Percentiles rank a stretch among this genome's conserved stretches.
These are phyloP conservation scores for Rhodofomes roseus DNA, from an alignment of 1,284 basidiomycete species.

Conservation along the genomic window DNA sequence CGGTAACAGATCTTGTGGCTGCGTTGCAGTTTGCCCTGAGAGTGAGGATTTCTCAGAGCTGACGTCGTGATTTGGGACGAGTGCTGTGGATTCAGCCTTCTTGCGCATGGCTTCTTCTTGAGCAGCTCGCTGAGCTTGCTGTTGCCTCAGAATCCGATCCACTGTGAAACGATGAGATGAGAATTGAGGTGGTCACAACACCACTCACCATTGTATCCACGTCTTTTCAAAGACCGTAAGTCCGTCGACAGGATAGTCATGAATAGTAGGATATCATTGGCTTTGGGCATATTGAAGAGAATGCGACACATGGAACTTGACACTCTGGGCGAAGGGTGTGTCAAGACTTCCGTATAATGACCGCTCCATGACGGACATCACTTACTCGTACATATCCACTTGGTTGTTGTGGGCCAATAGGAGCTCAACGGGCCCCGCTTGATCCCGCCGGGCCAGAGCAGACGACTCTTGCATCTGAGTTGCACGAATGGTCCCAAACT, in stretches of 20 bases:
- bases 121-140: slow-evolving; percentile 70
- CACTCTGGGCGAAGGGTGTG: slow-evolving; percentile 46
- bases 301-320: slow-evolving; percentile 76
- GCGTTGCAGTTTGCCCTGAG: neutral
- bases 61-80: slow-evolving; percentile 1
- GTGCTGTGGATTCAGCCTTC: slow-evolving; percentile 11
- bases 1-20: neutral
- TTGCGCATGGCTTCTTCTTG: slow-evolving; percentile 43
- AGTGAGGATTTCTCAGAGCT: neutral
- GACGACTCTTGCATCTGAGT: slow-evolving; percentile 67
- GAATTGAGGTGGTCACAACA: neutral
- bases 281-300: slow-evolving; percentile 71
- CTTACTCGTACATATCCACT: slow-evolving; percentile 92
- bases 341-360: neutral
- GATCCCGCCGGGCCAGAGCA: slow-evolving; percentile 62
- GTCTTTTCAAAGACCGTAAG: slow-evolving; percentile 75
- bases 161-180: slow-evolving; percentile 41
- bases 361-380: slow-evolving; percentile 10
- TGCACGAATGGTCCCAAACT: slow-evolving; percentile 44
- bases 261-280: slow-evolving; percentile 83
- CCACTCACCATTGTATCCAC: slow-evolving; percentile 77
- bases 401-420: slow-evolving; percentile 74
- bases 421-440: slow-evolving; percentile 65
- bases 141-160: slow-evolving; percentile 87
- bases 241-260: slow-evolving; percentile 94